Percentiles rank a stretch among this genome's conserved stretches.
phyloP scores from a whole-genome alignment of 2,329 filamentous ascomycete species.

The Talaromyces sp. region DNA sequence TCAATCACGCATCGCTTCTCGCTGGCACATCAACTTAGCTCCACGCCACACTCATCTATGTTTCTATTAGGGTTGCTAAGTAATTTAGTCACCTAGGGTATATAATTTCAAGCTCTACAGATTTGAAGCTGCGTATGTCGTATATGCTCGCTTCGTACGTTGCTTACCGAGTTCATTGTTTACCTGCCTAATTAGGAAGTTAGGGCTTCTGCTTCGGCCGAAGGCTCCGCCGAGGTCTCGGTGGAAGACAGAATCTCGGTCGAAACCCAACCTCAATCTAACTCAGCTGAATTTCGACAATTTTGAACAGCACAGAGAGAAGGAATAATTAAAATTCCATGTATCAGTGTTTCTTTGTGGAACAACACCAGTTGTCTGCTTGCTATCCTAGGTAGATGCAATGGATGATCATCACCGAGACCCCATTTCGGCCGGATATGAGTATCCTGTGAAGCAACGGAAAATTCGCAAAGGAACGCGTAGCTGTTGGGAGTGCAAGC shows the following conservation, averaged over 20 bases:
- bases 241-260: neutral
- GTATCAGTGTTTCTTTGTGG: no score
- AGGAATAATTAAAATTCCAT: no score
- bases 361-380: neutral
- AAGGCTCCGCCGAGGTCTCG: neutral
- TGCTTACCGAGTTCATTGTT: no score
- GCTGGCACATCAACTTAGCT: no score
- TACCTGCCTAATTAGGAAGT: no score
- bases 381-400: neutral
- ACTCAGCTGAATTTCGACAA: neutral
- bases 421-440: neutral
- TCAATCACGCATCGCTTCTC: no score
- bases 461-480: slow-evolving; percentile 9
- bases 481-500: slow-evolving; percentile 10
- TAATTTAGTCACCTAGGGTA: no score
- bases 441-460: slow-evolving; percentile 2
- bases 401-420: neutral
- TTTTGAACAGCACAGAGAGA: neutral
- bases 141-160: no score
- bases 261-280: neutral
- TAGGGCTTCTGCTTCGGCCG: neutral
- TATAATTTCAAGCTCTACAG: no score
- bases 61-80: no score
- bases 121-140: no score
- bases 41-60: no score